Base-by-base conservation (phyloP, 148 eudicot genomes). In the Pouteria glomerata region DNA sequence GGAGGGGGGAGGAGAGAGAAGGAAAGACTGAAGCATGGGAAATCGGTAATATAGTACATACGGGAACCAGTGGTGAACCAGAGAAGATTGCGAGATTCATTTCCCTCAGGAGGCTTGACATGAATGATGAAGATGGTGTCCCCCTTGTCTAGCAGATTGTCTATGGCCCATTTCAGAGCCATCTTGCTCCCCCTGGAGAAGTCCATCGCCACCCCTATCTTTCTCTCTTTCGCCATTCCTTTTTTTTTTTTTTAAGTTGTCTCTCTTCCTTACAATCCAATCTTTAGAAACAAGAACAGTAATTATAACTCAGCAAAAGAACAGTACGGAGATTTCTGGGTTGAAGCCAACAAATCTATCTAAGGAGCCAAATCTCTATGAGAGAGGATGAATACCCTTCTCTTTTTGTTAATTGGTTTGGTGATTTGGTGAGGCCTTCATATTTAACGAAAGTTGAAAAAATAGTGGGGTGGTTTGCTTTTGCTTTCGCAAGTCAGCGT, bases 141-240 rank as follows among this genome's bases (percentile, higher is more conserved):
- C 0, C 72, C 77, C 14, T 68, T 79, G 44, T 13, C 45, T 0
- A 81, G 45, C 4, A 84, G n/a, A 8, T 65, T 68, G 39, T 79
- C 73, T 21, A 75, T 45, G 23, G 82, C 87, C 87, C 87, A 81
- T 52, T 81, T 79, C 52, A 81, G n/a, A n/a, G 85, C 87, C 24
- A 53, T 63, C 66, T 81, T 81, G 74, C 87, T 81, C 74, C 85
- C 85, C 24, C 68, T 59, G 55, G 87, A 84, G 72, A 81, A 84
- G 47, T 84, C 87, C 74, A 84, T 66, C n/a, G 83, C 82, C 21
- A 81, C 66, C 5, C 87, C 87, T 34, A 84, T 63, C 23, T 71
- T 74, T 58, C 85, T 78, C 19, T 74, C 87, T 71, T 53, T 29
- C 0, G 21, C 51, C 76, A 63, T 73, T 23, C 19, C 37, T 4